phyloP scores from a whole-genome alignment of 140 eudicot genomes.

The Ambrosia hybrid region DNA sequence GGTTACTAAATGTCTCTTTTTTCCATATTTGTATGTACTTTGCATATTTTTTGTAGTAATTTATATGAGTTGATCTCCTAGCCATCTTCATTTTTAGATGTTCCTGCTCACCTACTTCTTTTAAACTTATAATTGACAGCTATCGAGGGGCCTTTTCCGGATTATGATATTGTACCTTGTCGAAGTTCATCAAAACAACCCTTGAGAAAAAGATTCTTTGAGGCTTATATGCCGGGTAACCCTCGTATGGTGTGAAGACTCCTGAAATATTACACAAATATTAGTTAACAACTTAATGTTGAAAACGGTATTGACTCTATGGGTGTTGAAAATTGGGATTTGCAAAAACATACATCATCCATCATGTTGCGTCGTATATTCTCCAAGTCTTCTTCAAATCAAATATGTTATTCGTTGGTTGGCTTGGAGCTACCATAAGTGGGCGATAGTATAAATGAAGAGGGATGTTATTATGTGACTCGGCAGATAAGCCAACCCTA shows the following conservation, averaged over 20 bases:
- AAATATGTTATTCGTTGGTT: not conserved
- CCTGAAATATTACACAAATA: too few relatives aligned
- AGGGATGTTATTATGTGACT: constrained; percentile 2
- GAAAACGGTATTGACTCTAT: too few relatives aligned
- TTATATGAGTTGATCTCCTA: not conserved
- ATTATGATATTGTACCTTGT: too few relatives aligned
- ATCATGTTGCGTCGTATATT: not conserved
- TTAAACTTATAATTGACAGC: not conserved
- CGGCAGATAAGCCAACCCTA: not conserved
- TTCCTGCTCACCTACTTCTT: not conserved
- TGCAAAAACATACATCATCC: not conserved
- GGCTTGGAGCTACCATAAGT: not conserved
- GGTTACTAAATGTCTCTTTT: not conserved
- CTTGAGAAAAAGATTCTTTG: too few relatives aligned
- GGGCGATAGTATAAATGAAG: not conserved
- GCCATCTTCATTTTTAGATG: not conserved
- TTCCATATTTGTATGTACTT: not conserved
- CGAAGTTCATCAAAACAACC: too few relatives aligned
- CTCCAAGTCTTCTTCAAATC: not conserved
- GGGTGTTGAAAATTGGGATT: too few relatives aligned
- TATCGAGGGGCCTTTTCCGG: not conserved
- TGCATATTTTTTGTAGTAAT: not conserved
- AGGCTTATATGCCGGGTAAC: too few relatives aligned
- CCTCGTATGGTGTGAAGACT: too few relatives aligned
- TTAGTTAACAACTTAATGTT: too few relatives aligned